Conservation (phyloP, 2,329 filamentous ascomycete species). For the Basipetospora chlamydospora region DNA sequence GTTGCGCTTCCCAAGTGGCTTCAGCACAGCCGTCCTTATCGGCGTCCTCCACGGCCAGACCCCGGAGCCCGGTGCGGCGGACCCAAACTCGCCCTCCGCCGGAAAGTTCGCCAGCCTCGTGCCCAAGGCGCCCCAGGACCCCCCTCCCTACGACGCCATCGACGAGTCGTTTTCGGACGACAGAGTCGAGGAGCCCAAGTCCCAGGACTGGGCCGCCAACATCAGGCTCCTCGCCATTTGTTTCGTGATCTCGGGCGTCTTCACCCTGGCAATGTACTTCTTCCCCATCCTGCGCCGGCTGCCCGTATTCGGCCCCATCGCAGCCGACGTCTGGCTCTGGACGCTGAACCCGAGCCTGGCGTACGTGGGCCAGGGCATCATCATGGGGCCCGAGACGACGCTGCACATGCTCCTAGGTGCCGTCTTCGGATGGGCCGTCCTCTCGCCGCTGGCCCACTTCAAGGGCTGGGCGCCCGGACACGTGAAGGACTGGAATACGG, state of each 20-base stretch:
- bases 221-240: slow-evolving; percentile 40
- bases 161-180: slow-evolving; percentile 12
- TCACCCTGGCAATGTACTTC: slow-evolving; percentile 82
- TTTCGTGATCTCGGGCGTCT: slow-evolving; percentile 43
- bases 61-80: slow-evolving; percentile 1
- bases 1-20: slow-evolving; percentile 87
- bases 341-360: slow-evolving; percentile 93
- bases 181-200: slow-evolving; percentile 17
- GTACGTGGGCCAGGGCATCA: slow-evolving; percentile 93
- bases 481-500: slow-evolving; percentile 77
- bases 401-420: slow-evolving; percentile 91
- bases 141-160: slow-evolving; percentile 12
- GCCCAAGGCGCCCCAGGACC: slow-evolving; percentile 13
- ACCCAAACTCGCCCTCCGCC: neutral
- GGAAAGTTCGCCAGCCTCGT: slow-evolving; percentile 29
- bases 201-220: slow-evolving; percentile 25
- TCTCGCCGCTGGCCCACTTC: slow-evolving; percentile 77
- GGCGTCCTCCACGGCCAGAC: slow-evolving; percentile 64
- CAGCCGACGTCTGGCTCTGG: slow-evolving; percentile 81
- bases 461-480: slow-evolving; percentile 80
- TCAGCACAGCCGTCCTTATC: slow-evolving; percentile 88
- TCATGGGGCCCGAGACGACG: slow-evolving; percentile 93
- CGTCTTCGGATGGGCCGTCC: slow-evolving; percentile 73
- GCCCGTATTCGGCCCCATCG: slow-evolving; percentile 65
- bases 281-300: slow-evolving; percentile 70